Evolutionary conservation across 2,329 filamentous ascomycete species (phyloP).

Genomic region (Colletotrichum kahawae): DNA sequence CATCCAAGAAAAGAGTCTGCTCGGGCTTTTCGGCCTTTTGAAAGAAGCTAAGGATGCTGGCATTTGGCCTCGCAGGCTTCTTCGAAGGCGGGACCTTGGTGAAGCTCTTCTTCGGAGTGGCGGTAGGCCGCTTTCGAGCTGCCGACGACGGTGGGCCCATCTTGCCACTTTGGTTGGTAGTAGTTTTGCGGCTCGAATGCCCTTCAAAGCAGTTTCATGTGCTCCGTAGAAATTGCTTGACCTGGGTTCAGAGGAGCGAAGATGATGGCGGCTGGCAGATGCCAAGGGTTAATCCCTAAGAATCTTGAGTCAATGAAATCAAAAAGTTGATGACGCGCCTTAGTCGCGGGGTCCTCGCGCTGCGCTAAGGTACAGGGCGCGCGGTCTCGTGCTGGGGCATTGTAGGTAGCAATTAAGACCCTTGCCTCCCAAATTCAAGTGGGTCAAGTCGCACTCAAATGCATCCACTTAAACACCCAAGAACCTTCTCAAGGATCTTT

Average conservation of each 20-base stretch:
- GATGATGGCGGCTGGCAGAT: neutral
- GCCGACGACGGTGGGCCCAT: conserved; percentile 20
- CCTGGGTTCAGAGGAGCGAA: neutral
- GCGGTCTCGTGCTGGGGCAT: neutral
- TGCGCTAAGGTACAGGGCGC: neutral
- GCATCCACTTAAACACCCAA: neutral
- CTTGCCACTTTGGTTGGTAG: neutral
- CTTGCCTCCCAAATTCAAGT: neutral
- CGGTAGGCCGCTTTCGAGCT: conserved; percentile 15
- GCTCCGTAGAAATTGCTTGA: neutral
- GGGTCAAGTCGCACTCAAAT: neutral
- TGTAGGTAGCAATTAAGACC: neutral
- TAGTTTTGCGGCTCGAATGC: neutral
- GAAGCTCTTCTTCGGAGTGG: conserved; percentile 18
- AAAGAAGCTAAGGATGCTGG: conserved; percentile 77
- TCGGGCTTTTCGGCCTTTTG: conserved; percentile 69
- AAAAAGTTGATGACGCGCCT: neutral
- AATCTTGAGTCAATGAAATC: neutral
- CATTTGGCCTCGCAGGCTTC: conserved; percentile 54
- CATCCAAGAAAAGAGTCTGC: conserved; percentile 59
- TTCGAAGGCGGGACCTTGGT: conserved; percentile 25
- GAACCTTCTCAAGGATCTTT: neutral
- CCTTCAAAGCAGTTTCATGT: neutral
- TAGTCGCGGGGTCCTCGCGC: neutral
- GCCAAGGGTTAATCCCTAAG: neutral